A percentile compares a stretch with the other conserved stretches of the same genome.
Conservation (phyloP, 495 filamentous ascomycete species). For the Penicillium canariense region DNA sequence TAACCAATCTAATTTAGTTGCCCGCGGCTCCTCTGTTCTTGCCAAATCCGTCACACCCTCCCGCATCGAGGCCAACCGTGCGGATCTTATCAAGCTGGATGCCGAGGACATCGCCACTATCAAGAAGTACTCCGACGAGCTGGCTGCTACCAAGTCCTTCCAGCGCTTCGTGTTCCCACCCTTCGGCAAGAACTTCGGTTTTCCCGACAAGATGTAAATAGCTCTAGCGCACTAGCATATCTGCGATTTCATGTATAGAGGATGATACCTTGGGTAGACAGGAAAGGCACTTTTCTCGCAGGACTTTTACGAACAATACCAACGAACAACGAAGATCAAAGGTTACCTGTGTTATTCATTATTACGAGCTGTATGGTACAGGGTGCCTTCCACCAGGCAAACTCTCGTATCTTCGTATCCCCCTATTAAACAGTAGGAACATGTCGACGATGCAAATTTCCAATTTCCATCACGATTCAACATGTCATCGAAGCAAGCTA, state of each 20-base stretch:
- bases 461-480: too few species aligned
- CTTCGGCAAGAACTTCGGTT: conserved; percentile 75
- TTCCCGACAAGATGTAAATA: conserved; percentile 63
- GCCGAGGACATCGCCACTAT: conserved; percentile 63
- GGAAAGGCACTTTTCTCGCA: neutral
- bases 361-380: neutral
- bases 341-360: neutral
- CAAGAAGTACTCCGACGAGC: conserved; percentile 54
- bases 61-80: conserved; percentile 71
- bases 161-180: conserved; percentile 74
- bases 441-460: neutral
- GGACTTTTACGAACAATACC: neutral
- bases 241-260: too few species aligned
- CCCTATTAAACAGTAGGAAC: neutral
- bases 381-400: neutral
- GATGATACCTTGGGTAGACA: neutral
- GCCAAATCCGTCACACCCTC: conserved; percentile 76
- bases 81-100: conserved; percentile 62
- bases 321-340: neutral
- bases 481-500: neutral
- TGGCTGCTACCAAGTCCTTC: conserved; percentile 59
- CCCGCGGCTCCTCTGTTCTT: conserved; percentile 69
- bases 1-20: conserved; percentile 55
- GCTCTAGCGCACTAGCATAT: neutral
- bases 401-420: neutral